Conservation (phyloP, 208 protist species). For the Trypanosoma rangeli region DNA sequence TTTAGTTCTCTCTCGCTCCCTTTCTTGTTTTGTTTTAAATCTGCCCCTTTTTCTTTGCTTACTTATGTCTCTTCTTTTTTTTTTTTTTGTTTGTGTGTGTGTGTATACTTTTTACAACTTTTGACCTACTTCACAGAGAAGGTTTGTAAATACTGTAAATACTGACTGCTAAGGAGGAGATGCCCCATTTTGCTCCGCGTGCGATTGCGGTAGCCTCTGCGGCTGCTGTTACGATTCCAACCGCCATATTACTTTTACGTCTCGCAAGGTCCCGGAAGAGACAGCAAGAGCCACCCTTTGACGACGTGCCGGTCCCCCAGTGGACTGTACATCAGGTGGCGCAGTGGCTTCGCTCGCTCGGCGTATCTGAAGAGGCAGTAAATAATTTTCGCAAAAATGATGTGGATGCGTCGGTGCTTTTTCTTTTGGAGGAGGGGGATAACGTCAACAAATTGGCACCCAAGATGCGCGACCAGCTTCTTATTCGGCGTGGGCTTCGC, state of each 20-base stretch:
- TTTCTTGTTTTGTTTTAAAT: neutral
- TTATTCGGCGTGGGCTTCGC: slow-evolving; percentile 39
- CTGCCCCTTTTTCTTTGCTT: neutral
- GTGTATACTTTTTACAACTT: neutral
- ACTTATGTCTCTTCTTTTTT: slow-evolving; percentile 1
- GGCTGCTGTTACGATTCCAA: slow-evolving; percentile 25
- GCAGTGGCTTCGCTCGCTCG: slow-evolving; percentile 48
- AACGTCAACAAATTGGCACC: slow-evolving; percentile 48
- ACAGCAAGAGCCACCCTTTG: neutral
- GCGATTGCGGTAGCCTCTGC: slow-evolving; percentile 18
- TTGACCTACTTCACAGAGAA: neutral
- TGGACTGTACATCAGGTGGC: slow-evolving; percentile 44
- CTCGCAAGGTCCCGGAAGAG: neutral
- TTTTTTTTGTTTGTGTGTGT: slow-evolving; percentile 2
- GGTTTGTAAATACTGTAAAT: neutral
- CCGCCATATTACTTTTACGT: slow-evolving; percentile 17
- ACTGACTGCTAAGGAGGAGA: neutral
- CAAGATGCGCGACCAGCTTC: slow-evolving; percentile 38
- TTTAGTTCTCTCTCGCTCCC: no score
- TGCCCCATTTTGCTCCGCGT: neutral
- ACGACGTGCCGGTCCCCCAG: neutral
- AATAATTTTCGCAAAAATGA: slow-evolving; percentile 30
- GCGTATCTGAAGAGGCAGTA: slow-evolving; percentile 32
- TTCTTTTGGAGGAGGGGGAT: slow-evolving; percentile 36
- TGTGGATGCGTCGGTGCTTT: slow-evolving; percentile 43